phyloP scores from a whole-genome alignment of 495 filamentous ascomycete species.

The Hypoxylon subgilvum region DNA sequence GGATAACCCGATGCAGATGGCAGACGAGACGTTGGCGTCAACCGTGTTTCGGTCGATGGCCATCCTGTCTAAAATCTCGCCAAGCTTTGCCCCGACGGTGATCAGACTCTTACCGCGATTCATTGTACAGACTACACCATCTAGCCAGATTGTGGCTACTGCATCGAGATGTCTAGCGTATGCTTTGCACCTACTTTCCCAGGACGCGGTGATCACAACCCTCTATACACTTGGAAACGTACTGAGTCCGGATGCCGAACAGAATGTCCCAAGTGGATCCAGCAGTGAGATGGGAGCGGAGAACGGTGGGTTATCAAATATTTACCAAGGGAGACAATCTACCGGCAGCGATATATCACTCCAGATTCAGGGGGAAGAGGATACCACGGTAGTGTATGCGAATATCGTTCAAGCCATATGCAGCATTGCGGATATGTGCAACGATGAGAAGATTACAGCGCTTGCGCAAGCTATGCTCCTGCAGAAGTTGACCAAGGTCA shows the following conservation, averaged over 20 bases:
- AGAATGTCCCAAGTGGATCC: constrained; percentile 44
- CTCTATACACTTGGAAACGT: constrained; percentile 94
- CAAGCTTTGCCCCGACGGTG: constrained; percentile 72
- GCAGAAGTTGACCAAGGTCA: constrained; percentile 88
- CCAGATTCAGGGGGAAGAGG: constrained; percentile 72
- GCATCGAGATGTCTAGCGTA: constrained; percentile 83
- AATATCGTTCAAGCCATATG: constrained; percentile 90
- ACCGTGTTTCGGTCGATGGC: constrained; percentile 82
- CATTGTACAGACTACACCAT: constrained; percentile 78
- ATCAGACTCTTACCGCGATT: constrained; percentile 83
- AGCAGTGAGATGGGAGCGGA: constrained; percentile 45
- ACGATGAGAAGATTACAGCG: constrained; percentile 90
- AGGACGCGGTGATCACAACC: constrained; percentile 92
- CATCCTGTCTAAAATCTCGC: constrained; percentile 74
- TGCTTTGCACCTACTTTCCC: constrained; percentile 77
- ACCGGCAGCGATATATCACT: constrained; percentile 82
- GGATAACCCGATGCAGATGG: constrained; percentile 78
- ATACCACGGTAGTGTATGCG: constrained; percentile 70
- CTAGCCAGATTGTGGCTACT: constrained; percentile 66
- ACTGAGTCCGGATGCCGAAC: constrained; percentile 70
- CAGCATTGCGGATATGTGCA: constrained; percentile 76
- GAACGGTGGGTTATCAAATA: constrained; percentile 42
- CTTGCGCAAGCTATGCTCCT: constrained; percentile 94
- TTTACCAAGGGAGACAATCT: constrained; percentile 62
- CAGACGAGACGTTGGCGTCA: constrained; percentile 72